Evolutionary conservation across 1,284 basidiomycete species (phyloP), one percentile per base, ranked within the genome.

Genomic region (Tylopilus orsonianus): DNA sequence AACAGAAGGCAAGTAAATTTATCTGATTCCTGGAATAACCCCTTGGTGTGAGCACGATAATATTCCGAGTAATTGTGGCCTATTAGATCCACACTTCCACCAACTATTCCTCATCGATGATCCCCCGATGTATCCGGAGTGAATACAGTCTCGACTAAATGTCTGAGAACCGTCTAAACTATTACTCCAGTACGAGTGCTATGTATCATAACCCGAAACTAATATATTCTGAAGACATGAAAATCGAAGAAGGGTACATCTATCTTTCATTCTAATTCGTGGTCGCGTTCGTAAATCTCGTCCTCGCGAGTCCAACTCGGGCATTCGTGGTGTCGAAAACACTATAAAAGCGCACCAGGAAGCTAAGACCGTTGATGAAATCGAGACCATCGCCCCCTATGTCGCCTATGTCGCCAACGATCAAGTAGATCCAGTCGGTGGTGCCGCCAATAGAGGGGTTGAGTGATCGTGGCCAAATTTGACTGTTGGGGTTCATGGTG

Each of bases 271-370:
- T 33, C 67, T 66, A 83, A 67, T 85, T 85, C 47, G 68, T 70
- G 26, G 73, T 81, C 14, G 80, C 70, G 18, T 46, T 57, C 14
- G 82, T 85, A 68, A 71, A 78, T 3, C 68, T 50, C 3, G 81
- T 82, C 34, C 69, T 75, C 8, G 81, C 80, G 46, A 84, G 74
- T 14, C 81, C 81, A 50, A 83, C 69, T 18, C 61, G 71, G 10
- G 57, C 48, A 66, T 80, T 80, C 37, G 72, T 66, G 22, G 79
- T 80, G 58, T 87, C 85, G 59, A 69, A 85, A 26, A 84, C 80
- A 23, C 75, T 75, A 66, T 85, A 85, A 75, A 80, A 86, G 24
- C 83, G 77, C 65, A 86, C 78, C 45, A 83, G 70, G 75, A 80
- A 83, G 26, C 66, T 59, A 56, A 70, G 75, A 5, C 80, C 80